A percentile compares a stretch with the other conserved stretches of the same genome.
Conservation (phyloP, 805 yeast genomes). For the Candida namnaoensis region DNA sequence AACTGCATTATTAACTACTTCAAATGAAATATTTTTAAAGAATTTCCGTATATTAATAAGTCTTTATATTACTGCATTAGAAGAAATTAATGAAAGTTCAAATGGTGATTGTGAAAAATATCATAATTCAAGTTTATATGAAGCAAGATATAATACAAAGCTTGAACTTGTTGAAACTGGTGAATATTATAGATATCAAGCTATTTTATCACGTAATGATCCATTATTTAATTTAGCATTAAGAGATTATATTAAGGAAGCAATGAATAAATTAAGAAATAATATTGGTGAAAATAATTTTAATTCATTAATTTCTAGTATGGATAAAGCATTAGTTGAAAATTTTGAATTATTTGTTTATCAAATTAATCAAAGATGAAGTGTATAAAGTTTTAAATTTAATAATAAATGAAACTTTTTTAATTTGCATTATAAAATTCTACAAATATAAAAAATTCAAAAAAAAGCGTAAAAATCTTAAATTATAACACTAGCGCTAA, state of each 20-base stretch:
- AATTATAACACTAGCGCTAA: no score
- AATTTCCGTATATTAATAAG: conserved; percentile 25
- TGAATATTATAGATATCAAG: conserved; percentile 34
- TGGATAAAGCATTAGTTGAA: conserved; percentile 12
- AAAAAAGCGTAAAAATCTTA: no score
- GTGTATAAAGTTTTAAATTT: no score
- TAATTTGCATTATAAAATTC: no score
- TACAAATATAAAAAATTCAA: no score
- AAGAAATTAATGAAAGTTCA: conserved; percentile 60
- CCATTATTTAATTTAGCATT: conserved; percentile 47
- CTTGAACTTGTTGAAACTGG: conserved; percentile 22
- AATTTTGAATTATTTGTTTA: conserved; percentile 15
- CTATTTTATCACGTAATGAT: conserved; percentile 29
- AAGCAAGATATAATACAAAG: conserved; percentile 16
- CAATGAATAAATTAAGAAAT: conserved; percentile 6
- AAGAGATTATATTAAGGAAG: conserved; percentile 31
- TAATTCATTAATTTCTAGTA: conserved; percentile 1
- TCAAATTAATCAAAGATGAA: conserved; percentile 10
- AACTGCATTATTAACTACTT: conserved; percentile 37
- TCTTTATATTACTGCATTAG: conserved; percentile 48
- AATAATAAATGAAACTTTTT: no score
- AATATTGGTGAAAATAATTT: conserved; percentile 7
- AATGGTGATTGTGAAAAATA: conserved; percentile 50
- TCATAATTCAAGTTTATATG: conserved; percentile 31
- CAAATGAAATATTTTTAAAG: conserved; percentile 19